Evolutionary conservation across 208 protist species (phyloP).

Genomic region (Trypanosoma scelopori): DNA sequence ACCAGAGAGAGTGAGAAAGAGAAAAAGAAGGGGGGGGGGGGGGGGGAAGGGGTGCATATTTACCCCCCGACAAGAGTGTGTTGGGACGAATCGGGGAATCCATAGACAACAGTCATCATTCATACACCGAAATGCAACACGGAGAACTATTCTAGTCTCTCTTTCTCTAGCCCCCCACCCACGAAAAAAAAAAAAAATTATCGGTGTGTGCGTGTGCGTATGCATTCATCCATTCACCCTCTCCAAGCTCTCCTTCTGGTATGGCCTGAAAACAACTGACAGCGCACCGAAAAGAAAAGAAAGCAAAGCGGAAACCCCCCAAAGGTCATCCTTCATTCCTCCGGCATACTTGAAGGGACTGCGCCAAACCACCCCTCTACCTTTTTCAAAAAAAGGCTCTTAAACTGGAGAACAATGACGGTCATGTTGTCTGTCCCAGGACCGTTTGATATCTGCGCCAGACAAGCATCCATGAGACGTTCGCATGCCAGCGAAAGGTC

Average conservation of each 20-base stretch:
- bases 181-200: constrained; percentile 13
- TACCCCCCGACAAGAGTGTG: no score
- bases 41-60: no score
- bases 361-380: constrained; percentile 55
- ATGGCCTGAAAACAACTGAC: neutral
- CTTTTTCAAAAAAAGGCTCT: constrained; percentile 84
- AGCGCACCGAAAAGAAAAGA: neutral
- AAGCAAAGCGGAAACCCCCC: neutral
- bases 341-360: constrained; percentile 5
- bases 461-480: constrained; percentile 79
- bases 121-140: neutral
- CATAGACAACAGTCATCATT: neutral
- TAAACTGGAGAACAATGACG: constrained; percentile 88
- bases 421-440: constrained; percentile 93
- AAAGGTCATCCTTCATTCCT: constrained; percentile 9
- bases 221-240: neutral
- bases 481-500: constrained; percentile 87
- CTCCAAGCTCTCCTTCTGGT: neutral
- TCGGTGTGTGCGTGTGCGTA: neutral
- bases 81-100: neutral
- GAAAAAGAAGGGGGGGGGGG: no score
- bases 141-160: no score
- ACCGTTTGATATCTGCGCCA: constrained; percentile 58
- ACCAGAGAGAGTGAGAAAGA: no score
- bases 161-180: no score